Base-by-base conservation (phyloP, 1,139 yeast species). In the Kodamaea arcana region DNA sequence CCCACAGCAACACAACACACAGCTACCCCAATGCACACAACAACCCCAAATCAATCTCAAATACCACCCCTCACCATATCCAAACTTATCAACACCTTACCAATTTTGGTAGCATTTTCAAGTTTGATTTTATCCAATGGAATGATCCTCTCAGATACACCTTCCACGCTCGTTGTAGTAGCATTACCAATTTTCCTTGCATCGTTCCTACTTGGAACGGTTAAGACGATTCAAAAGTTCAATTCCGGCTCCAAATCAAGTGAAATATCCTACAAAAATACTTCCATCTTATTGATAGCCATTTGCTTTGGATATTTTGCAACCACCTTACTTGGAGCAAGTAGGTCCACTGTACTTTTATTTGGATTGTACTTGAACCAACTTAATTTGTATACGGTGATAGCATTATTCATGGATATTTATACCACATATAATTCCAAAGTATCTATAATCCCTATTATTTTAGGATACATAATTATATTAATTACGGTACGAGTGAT, bases 341-440 rank as follows among this genome's bases (percentile, higher is more conserved):
- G 45, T 28, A 41, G 66, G 21, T 35, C 56, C 3, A 41, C 56
- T 2, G 54, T 53, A 32, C 34, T 62, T 10, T 46, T 43, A 21
- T 42, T 62, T 23, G 64, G 64, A 4, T 48, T 61, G 14, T 58
- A 53, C 35, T 39, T 59, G 37, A 54, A 59, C 39, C 54, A 47
- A 12, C 49, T 52, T 44, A 60, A 56, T 31, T 38, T 52, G 10
- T 61, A 58, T 42, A 56, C 65, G 2, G 41, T 53, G 13, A 29
- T 52, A 21, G 48, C 57, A 23, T 50, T 60, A 26, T 24, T 52
- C 9, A 39, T 46, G 20, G 65, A 62, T 33, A 27, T 50, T 10
- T 48, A 43, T 33, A 32, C 34, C 13, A 32, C 44, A 2, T 46
- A 46, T 30, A 38, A 42, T 14, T 43, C 42, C 30, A 24, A 27